Base-by-base conservation (phyloP, 2,329 filamentous ascomycete species). In the Epichloe gansuensis region DNA sequence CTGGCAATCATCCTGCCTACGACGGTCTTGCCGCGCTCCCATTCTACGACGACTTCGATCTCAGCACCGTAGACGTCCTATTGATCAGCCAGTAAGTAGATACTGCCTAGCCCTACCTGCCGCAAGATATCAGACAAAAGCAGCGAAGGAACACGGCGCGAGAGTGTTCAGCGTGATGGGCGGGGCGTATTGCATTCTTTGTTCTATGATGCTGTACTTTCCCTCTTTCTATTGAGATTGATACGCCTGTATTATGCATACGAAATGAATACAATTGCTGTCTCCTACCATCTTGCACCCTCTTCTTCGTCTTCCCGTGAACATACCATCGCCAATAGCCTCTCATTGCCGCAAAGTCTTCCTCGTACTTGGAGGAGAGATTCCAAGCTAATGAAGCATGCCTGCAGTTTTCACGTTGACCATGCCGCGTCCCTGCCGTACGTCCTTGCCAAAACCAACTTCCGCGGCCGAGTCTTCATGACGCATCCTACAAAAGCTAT, bases 401-500 rank as follows among this genome's bases (percentile, higher is more conserved):
- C 38, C 17, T 17, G 12, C 40, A 51, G 91, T 85, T 98, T 98
- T 66, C 93, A 98, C 68, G 78, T 97, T 66, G 93, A 98, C 65
- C 93, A 98, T 73, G 93, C 93, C n/a, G 91, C 91, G 15, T 95
- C 91, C n/a, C 74, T 98, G 46, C 93, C 93, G 44, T 98, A 97
- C 66, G 93, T 98, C 54, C 79, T 98, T 58, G 87, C 91, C 58
- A 98, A 98, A 73, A 97, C 93, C 39, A 96, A 96, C 68, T 98
- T 98, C 74, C 85, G 87, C 58, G 93, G 93, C 47, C 83, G 90
- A 23, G 91, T 97, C 55, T 97, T 96, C 73, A 98, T 97, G 91
- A 98, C 93, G 49, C 93, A 98, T 73, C 89, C 93, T 2, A 98
- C 93, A 46, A 97, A 98, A 69, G 93, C 93, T 61, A 98, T 98